Evolutionary conservation across 179 eudicot species (phyloP), one percentile per base, ranked within the genome.

Genomic region (Vitellaria paradoxa): DNA sequence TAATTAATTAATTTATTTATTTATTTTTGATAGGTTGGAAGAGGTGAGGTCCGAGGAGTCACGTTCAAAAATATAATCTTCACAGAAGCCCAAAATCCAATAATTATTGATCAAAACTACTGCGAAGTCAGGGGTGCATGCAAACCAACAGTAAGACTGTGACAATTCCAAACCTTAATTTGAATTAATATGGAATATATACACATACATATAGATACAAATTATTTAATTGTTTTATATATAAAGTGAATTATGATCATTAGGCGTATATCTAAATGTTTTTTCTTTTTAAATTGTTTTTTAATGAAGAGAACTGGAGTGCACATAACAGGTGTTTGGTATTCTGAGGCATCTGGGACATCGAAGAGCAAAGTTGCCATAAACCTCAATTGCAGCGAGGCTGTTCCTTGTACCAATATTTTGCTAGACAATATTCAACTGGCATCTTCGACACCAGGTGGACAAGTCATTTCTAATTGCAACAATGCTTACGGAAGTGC

Each of bases 331-430:
- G 67, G 72, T 30, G 72, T 78, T 59, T 26, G 1, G 18, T 78
- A 72, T 55, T 63, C 47, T 2, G 77, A 66, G 17, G 18, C 24
- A 30, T 65, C 10, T 9, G 78, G 78, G 12, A 79, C 73, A 21
- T 73, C 78, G 17, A 74, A 18, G 2, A 66, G 60, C 68, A 11
- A 67, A 74, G 50, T 79, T 73, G 78, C 68, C 30, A 73, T 79
- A 23, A 73, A 74, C 61, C 65, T 79, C 13, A 73, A 74, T 46
- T 65, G 78, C 45, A 79, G 77, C 66, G 57, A 63, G 56, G 73
- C 81, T 37, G 73, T 79, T 23, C 65, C 81, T 15, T 79, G 81
- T 72, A 73, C 61, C 56, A 47, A 30, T 21, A 79, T 79, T 11
- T 26, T 74, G 46, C 61, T 79, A 12, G 78, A 66, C 21, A 46